phyloP scores from a whole-genome alignment of 257 asterid species.

The Fraxinus pennsylvanica region DNA sequence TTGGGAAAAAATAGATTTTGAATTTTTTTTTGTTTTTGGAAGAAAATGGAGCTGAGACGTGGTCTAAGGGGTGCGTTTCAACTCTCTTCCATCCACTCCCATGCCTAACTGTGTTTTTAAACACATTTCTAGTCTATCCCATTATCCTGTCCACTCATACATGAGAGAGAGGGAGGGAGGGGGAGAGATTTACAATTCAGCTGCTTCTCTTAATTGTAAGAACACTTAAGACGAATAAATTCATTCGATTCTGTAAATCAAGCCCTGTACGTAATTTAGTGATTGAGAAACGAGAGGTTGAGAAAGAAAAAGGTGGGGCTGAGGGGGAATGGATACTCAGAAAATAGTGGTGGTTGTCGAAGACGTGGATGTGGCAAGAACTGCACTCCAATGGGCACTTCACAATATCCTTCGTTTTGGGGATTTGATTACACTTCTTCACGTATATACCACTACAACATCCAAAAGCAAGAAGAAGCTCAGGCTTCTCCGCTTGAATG shows the following conservation, averaged over 20 bases:
- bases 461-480: constrained; percentile 57
- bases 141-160: neutral
- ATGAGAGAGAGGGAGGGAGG: neutral
- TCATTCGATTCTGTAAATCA: neutral
- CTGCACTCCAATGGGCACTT: constrained; percentile 79
- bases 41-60: too few species aligned
- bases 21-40: too few species aligned
- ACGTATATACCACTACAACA: constrained; percentile 50
- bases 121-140: neutral
- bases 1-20: too few species aligned
- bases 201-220: neutral
- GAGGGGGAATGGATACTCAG: constrained; percentile 33
- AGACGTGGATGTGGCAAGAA: constrained; percentile 69
- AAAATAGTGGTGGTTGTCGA: constrained; percentile 79
- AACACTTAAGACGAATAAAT: neutral
- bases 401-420: constrained; percentile 68
- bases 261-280: neutral
- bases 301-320: neutral
- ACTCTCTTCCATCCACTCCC: neutral
- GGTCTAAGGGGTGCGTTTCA: too few species aligned
- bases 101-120: neutral
- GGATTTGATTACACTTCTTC: constrained; percentile 70
- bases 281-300: neutral
- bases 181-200: neutral
- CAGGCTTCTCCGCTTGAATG: constrained; percentile 63